phyloP scores from a whole-genome alignment of 2,329 filamentous ascomycete species.

The Aureobasidium subglaciale region DNA sequence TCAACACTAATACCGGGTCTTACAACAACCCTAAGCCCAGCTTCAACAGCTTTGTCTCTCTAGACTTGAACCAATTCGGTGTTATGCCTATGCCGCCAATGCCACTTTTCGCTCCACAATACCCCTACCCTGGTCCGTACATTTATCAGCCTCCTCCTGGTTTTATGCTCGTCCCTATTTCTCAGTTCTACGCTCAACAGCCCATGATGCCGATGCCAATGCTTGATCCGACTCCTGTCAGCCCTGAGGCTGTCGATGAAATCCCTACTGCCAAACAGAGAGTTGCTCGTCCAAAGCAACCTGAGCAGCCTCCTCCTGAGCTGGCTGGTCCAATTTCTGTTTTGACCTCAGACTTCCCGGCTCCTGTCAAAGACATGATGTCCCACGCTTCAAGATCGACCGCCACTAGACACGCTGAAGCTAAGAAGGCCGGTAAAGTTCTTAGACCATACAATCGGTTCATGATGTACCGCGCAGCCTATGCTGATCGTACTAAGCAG shows the following conservation, averaged over 20 bases:
- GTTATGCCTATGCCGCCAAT: neutral
- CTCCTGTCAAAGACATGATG: neutral
- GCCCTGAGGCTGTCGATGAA: too few relatives aligned
- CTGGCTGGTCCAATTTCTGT: neutral
- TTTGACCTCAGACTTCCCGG: too few relatives aligned
- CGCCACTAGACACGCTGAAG: neutral
- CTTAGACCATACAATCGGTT: neutral
- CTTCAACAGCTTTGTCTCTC: neutral
- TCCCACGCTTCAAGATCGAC: neutral
- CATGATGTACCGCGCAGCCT: neutral
- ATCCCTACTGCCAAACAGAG: too few relatives aligned
- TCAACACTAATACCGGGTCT: neutral
- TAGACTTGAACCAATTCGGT: neutral
- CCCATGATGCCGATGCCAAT: neutral
- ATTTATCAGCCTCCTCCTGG: neutral
- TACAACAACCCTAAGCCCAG: neutral
- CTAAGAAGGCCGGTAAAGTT: neutral
- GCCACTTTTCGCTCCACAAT: neutral
- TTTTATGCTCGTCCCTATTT: neutral
- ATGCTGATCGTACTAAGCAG: neutral
- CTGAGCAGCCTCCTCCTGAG: neutral
- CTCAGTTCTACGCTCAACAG: neutral
- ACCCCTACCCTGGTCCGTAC: neutral
- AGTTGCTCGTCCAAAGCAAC: neutral
- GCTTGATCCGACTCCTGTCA: neutral